These are phyloP conservation scores for Exidia glandulosa DNA, from an alignment of 768 basidiomycete species.

Conservation along the genomic window DNA sequence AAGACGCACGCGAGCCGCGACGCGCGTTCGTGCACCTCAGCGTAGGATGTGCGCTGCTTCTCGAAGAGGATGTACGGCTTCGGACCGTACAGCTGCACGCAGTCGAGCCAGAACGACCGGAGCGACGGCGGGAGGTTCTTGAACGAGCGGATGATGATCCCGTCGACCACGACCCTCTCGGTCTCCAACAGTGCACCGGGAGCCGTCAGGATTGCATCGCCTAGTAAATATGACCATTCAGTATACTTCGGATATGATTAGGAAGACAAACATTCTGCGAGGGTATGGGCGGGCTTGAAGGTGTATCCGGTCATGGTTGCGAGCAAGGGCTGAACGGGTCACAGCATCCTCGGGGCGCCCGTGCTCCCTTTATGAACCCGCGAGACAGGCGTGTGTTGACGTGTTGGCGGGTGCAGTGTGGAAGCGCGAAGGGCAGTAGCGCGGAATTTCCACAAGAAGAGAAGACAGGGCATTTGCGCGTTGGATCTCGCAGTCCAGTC, in stretches of 20 bases:
- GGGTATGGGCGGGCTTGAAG: background rate
- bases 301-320: background rate
- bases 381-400: too few relatives aligned
- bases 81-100: slow-evolving; percentile 27
- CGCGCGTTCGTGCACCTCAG: slow-evolving; percentile 34
- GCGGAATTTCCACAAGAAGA: too few relatives aligned
- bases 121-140: slow-evolving; percentile 45
- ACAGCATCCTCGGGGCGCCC: too few relatives aligned
- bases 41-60: slow-evolving; percentile 35
- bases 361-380: too few relatives aligned
- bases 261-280: background rate
- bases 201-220: slow-evolving; percentile 33
- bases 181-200: slow-evolving; percentile 40
- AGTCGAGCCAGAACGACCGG: slow-evolving; percentile 42
- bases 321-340: background rate
- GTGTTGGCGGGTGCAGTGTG: too few relatives aligned
- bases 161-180: slow-evolving; percentile 36
- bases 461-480: too few relatives aligned
- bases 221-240: background rate
- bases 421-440: too few relatives aligned
- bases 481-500: too few relatives aligned
- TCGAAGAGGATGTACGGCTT: slow-evolving; percentile 51
- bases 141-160: slow-evolving; percentile 40
- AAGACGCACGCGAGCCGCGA: slow-evolving; percentile 34
- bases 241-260: background rate